These are phyloP conservation scores for Syncephalastrum monosporum DNA, from an alignment of 371 early-diverging fungal genomes.

Conservation along the genomic window DNA sequence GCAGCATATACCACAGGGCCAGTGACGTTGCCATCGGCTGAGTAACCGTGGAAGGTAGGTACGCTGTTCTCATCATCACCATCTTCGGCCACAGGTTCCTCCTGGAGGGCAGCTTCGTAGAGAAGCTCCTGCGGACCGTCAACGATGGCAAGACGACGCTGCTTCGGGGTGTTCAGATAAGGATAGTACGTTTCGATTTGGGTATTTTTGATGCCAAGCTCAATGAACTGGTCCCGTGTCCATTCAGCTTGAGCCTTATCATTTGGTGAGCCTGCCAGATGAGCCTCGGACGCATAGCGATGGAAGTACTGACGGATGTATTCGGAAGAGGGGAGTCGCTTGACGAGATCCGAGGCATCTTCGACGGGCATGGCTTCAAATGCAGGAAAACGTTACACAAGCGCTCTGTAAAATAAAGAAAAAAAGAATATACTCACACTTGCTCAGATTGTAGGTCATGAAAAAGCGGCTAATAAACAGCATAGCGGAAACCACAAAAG, in stretches of 20 bases:
- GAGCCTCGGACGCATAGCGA: slow-evolving; percentile 54
- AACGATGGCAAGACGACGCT: slow-evolving; percentile 53
- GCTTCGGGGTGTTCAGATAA: slow-evolving; percentile 56
- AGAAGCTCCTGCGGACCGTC: slow-evolving; percentile 37
- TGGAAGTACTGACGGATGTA: slow-evolving; percentile 34
- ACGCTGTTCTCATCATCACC: slow-evolving; percentile 35
- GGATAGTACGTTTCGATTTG: slow-evolving; percentile 60
- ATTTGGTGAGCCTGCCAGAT: slow-evolving; percentile 45
- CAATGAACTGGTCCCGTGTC: slow-evolving; percentile 49
- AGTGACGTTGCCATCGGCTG: slow-evolving; percentile 62
- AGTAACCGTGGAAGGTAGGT: slow-evolving; percentile 67
- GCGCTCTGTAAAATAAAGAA: background rate
- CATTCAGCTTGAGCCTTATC: slow-evolving; percentile 51
- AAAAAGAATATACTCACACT: slow-evolving; percentile 7
- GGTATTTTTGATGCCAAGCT: slow-evolving; percentile 50
- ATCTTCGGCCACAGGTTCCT: slow-evolving; percentile 56
- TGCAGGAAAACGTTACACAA: background rate
- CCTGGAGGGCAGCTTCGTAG: slow-evolving; percentile 55
- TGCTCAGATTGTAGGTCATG: slow-evolving; percentile 1
- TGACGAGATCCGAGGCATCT: slow-evolving; percentile 22
- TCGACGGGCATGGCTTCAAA: slow-evolving; percentile 12
- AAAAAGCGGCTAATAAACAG: slow-evolving; percentile 11
- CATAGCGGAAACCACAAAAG: background rate
- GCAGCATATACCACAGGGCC: slow-evolving; percentile 65
- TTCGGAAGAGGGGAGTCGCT: slow-evolving; percentile 21